Evolutionary conservation across 1,139 yeast species (phyloP).

Genomic region (Pichia sp.): DNA sequence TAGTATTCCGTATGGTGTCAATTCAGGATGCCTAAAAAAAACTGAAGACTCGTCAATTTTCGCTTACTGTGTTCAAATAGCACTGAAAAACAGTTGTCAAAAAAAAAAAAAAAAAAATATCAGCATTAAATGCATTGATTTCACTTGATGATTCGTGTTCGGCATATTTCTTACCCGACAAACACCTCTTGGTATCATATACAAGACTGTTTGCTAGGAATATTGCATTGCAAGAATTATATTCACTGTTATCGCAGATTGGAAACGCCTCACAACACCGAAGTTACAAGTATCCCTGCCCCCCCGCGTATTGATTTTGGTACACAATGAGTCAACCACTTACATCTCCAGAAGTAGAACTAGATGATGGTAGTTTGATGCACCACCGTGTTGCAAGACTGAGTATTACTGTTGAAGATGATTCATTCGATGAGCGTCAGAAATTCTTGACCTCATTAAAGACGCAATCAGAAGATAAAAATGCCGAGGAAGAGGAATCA

Average conservation of each 20-base stretch:
- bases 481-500: slow-evolving; percentile 28
- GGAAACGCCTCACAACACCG: neutral
- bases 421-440: slow-evolving; percentile 15
- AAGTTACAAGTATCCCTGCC: neutral
- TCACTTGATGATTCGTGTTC: neutral
- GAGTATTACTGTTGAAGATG: slow-evolving; percentile 25
- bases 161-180: neutral
- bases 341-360: neutral
- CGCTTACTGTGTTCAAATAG: too few relatives aligned
- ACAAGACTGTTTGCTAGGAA: neutral
- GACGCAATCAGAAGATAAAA: slow-evolving; percentile 27
- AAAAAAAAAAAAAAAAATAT: too few relatives aligned
- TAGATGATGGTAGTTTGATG: slow-evolving; percentile 16
- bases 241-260: neutral
- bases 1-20: too few relatives aligned
- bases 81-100: too few relatives aligned
- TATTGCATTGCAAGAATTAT: neutral
- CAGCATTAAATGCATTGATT: neutral
- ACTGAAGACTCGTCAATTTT: too few relatives aligned
- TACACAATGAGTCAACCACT: neutral
- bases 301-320: neutral
- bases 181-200: neutral
- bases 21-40: too few relatives aligned
- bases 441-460: slow-evolving; percentile 19
- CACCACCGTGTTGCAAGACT: slow-evolving; percentile 27